phyloP scores from a whole-genome alignment of 2,329 filamentous ascomycete species.

The Phaeosphaeria sp. region DNA sequence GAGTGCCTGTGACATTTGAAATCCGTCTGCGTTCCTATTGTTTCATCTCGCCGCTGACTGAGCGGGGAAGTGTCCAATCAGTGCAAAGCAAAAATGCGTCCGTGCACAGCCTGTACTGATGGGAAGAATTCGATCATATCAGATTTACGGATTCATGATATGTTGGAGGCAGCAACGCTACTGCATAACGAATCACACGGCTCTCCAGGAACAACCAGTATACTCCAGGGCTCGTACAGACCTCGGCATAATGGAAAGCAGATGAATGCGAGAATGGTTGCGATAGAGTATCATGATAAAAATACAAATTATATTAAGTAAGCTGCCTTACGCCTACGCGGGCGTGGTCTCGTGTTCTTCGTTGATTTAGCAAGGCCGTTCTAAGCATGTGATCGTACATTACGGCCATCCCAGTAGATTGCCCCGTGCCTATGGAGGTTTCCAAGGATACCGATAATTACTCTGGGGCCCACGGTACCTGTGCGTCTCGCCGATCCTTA shows the following conservation, averaged over 20 bases:
- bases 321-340: background rate
- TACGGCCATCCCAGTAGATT: slow-evolving; percentile 38
- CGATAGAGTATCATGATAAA: background rate
- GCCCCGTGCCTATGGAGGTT: slow-evolving; percentile 42
- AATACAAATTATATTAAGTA: background rate
- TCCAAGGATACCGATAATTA: slow-evolving; percentile 42
- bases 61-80: background rate
- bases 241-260: no score
- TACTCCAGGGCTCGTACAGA: background rate
- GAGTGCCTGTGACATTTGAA: no score
- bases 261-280: background rate
- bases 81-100: background rate
- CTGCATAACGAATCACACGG: background rate
- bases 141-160: no score
- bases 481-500: slow-evolving; percentile 14
- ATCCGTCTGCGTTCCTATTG: background rate
- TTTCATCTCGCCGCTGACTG: background rate
- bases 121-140: background rate
- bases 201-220: background rate
- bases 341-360: background rate
- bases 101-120: background rate
- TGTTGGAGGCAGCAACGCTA: background rate
- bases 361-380: background rate
- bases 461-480: slow-evolving; percentile 17
- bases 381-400: background rate